Evolutionary conservation across 1,139 yeast genomes (phyloP).

Genomic region (Kluyveromyces sp.): DNA sequence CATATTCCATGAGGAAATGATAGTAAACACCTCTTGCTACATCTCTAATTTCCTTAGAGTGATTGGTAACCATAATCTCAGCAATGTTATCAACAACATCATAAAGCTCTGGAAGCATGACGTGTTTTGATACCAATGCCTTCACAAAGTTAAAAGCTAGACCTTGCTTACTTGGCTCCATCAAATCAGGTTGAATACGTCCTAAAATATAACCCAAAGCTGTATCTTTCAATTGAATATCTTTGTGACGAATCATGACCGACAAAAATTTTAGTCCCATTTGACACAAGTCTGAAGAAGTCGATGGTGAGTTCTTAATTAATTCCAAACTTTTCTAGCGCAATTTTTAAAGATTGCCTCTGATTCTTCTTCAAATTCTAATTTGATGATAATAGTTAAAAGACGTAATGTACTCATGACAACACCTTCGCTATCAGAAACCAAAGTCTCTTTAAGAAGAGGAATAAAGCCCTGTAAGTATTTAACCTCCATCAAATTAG

Average conservation of each 20-base stretch:
- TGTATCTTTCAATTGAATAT: slow-evolving; percentile 57
- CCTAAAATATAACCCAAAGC: slow-evolving; percentile 70
- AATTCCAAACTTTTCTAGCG: slow-evolving; percentile 58
- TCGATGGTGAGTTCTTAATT: slow-evolving; percentile 68
- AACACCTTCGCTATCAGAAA: slow-evolving; percentile 67
- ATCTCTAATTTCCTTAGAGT: slow-evolving; percentile 74
- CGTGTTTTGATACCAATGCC: slow-evolving; percentile 63
- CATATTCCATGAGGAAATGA: slow-evolving; percentile 87
- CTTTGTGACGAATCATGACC: slow-evolving; percentile 62
- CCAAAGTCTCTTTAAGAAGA: slow-evolving; percentile 50
- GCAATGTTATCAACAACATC: slow-evolving; percentile 81
- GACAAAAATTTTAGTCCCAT: slow-evolving; percentile 69
- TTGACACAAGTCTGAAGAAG: slow-evolving; percentile 78
- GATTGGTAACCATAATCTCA: slow-evolving; percentile 85
- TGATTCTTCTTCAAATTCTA: slow-evolving; percentile 54
- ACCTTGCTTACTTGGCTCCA: slow-evolving; percentile 85
- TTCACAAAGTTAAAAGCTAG: slow-evolving; percentile 78
- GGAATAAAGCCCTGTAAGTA: slow-evolving; percentile 74
- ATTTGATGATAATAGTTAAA: slow-evolving; percentile 49
- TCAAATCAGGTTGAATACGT: slow-evolving; percentile 80
- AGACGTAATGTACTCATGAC: slow-evolving; percentile 61
- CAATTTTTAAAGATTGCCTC: slow-evolving; percentile 48
- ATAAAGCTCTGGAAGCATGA: slow-evolving; percentile 80
- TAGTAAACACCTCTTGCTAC: slow-evolving; percentile 78
- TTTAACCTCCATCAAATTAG: slow-evolving; percentile 46